phyloP scores from a whole-genome alignment of 768 basidiomycete genomes.

The Roridomyces roridus region DNA sequence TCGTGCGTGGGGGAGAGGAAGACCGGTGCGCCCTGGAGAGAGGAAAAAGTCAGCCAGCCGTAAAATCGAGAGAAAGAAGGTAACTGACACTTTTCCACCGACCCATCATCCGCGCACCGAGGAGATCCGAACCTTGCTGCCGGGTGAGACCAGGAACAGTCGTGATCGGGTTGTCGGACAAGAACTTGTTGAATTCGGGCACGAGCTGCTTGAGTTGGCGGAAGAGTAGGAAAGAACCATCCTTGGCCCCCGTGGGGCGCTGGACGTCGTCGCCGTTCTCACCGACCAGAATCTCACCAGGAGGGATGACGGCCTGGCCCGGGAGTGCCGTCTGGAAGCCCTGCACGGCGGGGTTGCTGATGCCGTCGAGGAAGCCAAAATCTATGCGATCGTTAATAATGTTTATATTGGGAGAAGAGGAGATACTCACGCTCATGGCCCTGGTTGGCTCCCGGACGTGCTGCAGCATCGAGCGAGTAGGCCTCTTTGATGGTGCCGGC shows the following conservation, averaged over 20 bases:
- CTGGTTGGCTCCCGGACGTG: conserved; percentile 25
- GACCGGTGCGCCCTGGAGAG: conserved; percentile 35
- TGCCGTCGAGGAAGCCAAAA: conserved; percentile 22
- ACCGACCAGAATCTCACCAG: conserved; percentile 23
- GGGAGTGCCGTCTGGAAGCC: conserved; percentile 3
- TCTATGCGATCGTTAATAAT: conserved; percentile 5
- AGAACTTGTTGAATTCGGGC: conserved; percentile 31
- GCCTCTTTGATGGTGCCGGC: conserved; percentile 11
- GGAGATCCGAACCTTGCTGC: conserved; percentile 26
- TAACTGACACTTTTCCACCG: conserved; percentile 31
- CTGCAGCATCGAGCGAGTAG: conserved; percentile 16
- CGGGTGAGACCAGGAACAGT: conserved; percentile 3
- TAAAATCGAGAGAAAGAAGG: not conserved
- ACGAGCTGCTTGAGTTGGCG: conserved; percentile 35
- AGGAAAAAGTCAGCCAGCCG: not conserved
- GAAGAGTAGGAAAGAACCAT: conserved; percentile 37
- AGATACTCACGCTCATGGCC: conserved; percentile 36
- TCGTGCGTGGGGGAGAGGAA: conserved; percentile 29
- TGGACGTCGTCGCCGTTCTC: conserved; percentile 22
- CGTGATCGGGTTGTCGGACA: conserved; percentile 13
- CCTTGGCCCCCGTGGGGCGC: conserved; percentile 15
- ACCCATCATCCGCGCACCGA: conserved; percentile 34
- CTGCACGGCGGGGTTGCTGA: conserved; percentile 7
- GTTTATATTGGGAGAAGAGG: conserved; percentile 11
- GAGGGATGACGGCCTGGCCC: conserved; percentile 4